These are phyloP conservation scores for Cucurbita pepo DNA, from an alignment of 306 rosid species.

Conservation along the genomic window DNA sequence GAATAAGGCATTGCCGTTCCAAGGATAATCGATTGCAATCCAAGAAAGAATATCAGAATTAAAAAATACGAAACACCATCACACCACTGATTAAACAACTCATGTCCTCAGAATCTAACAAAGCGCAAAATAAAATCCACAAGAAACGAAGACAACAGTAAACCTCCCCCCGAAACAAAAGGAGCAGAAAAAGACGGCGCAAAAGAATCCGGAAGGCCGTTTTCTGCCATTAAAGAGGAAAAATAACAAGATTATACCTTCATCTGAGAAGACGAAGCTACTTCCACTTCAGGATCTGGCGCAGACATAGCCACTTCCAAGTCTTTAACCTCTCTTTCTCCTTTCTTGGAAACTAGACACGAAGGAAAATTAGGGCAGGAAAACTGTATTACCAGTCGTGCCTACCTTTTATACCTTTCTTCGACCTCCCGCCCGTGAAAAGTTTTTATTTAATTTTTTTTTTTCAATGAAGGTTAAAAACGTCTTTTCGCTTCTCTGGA, in stretches of 20 bases:
- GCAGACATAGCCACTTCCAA: background rate
- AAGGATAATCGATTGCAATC: background rate
- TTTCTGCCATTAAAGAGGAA: background rate
- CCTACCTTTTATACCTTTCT: background rate
- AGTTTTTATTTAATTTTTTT: background rate
- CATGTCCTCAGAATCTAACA: background rate
- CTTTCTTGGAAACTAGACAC: background rate
- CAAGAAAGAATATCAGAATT: background rate
- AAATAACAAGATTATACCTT: background rate
- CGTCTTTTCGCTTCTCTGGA: background rate
- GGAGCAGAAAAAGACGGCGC: background rate
- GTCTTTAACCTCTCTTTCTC: too few species aligned
- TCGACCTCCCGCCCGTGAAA: background rate
- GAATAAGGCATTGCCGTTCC: background rate
- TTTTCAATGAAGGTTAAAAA: background rate
- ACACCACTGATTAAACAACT: background rate
- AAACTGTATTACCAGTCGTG: background rate
- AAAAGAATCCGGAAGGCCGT: background rate
- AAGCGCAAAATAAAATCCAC: background rate
- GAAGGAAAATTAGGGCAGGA: background rate
- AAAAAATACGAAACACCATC: background rate
- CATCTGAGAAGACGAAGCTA: background rate
- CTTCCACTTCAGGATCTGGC: background rate
- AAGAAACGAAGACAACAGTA: background rate
- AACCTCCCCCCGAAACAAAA: background rate